Evolutionary conservation across 2,329 filamentous ascomycete species (phyloP), one percentile per base, ranked within the genome.

Genomic region (Periconia sp.): DNA sequence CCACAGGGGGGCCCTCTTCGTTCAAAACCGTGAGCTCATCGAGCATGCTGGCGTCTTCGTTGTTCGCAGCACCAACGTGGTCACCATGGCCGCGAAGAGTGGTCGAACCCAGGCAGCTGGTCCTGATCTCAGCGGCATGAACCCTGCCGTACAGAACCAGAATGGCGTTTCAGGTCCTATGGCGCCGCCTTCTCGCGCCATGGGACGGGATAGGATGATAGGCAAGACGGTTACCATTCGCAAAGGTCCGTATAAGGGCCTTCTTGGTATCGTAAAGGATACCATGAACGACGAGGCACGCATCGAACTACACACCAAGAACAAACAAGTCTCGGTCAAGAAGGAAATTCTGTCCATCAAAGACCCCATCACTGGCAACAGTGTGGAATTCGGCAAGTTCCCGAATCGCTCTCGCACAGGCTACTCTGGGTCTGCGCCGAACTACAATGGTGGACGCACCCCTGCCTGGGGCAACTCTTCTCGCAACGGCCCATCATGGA

Each of bases 261-360:
- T 96, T 30, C 77, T 97, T 29, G 94, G 94, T 58, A 95, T 96
- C 54, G 92, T 99, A 58, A 96, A 96, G 67, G 92, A 97, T 65
- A 88, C 92, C 1, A 95, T 89, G 5, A 92, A 95, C 58, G 83
- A 83, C 3, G 84, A 88, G 61, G 92, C 90, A 21, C 87, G 92
- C 51, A 88, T 99, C 29, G 94, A 99, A 72, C 76, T 99, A 26
- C 92, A 97, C 66, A 92, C 92, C 5, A 96, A 95, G 76, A 89
- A 86, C 73, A 97, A 96, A 77, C 87, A 89, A 12, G 84, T 97
- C 49, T 91, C 87, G 6, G 83, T 97, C 24, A 82, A 85, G 15
- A 95, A 95, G 65, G 85, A 88, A 9, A 83, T 87, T 43, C 75
- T 99, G n/a, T 83, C 82, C 17, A 88, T 95, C 73, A 92, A 92